Evolutionary conservation across 495 filamentous ascomycete species (phyloP).

Genomic region (Penicillium lagena): DNA sequence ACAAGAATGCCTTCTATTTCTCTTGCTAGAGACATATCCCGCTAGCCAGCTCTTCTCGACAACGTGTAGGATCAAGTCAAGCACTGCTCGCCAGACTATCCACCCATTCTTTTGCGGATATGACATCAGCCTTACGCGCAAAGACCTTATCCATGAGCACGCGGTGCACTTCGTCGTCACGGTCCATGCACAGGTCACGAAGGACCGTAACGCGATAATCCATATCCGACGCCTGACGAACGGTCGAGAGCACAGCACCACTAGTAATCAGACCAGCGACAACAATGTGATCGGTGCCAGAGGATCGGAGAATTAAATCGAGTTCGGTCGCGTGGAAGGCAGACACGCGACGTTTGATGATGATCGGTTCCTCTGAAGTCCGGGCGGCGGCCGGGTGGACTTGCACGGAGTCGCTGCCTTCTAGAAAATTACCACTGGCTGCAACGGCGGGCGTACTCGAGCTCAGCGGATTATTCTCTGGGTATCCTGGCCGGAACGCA

Average conservation of each 20-base stretch:
- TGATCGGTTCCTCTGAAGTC: slow-evolving; percentile 14
- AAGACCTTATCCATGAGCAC: slow-evolving; percentile 31
- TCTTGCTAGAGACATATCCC: too few species aligned
- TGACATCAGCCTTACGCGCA: slow-evolving; percentile 15
- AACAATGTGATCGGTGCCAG: slow-evolving; percentile 20
- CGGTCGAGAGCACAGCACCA: slow-evolving; percentile 34
- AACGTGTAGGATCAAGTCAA: too few species aligned
- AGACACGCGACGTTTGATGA: slow-evolving; percentile 30
- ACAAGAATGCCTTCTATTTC: too few species aligned
- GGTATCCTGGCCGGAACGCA: slow-evolving; percentile 26
- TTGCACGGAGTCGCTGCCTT: slow-evolving; percentile 12
- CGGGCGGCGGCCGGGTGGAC: slow-evolving; percentile 19
- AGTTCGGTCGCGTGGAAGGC: slow-evolving; percentile 30
- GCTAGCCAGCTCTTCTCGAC: too few species aligned
- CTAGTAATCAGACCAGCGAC: slow-evolving; percentile 29
- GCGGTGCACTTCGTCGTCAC: slow-evolving; percentile 24
- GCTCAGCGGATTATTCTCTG: slow-evolving; percentile 21
- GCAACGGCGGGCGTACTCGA: slow-evolving; percentile 10
- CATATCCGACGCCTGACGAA: slow-evolving; percentile 28
- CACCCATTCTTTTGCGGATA: slow-evolving; percentile 13
- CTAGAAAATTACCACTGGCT: slow-evolving; percentile 11
- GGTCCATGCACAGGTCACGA: slow-evolving; percentile 32
- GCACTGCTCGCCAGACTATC: too few species aligned
- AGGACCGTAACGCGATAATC: slow-evolving; percentile 31
- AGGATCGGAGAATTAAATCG: slow-evolving; percentile 28